Evolutionary conservation across 768 basidiomycete genomes (phyloP).

Genomic region (Cubamyces lactineus): DNA sequence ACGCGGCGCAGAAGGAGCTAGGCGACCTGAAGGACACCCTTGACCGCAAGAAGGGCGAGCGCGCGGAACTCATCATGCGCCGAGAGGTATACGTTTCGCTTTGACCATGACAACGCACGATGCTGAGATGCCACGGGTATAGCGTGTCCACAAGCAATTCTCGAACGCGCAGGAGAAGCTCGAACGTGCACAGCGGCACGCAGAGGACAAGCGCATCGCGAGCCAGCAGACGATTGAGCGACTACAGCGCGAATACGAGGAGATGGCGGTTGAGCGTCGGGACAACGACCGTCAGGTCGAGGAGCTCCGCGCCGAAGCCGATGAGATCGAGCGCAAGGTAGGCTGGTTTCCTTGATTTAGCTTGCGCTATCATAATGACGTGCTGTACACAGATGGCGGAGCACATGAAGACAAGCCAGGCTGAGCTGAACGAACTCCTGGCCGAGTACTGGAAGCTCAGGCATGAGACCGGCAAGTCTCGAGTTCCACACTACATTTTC

Average conservation of each 20-base stretch:
- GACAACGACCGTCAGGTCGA: constrained; percentile 82
- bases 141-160: constrained; percentile 85
- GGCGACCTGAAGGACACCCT: constrained; percentile 68
- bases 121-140: not conserved
- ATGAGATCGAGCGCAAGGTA: constrained; percentile 69
- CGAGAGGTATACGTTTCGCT: constrained; percentile 56
- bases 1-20: constrained; percentile 66
- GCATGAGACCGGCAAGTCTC: constrained; percentile 64
- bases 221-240: constrained; percentile 75
- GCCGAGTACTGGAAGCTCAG: constrained; percentile 83
- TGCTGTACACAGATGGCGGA: constrained; percentile 63
- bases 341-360: not conserved
- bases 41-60: constrained; percentile 75
- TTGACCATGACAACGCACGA: not conserved
- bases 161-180: constrained; percentile 83
- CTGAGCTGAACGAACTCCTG: constrained; percentile 79
- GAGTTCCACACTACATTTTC: not conserved
- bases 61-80: constrained; percentile 65
- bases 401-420: constrained; percentile 73
- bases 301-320: constrained; percentile 71
- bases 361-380: not conserved
- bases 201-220: constrained; percentile 77
- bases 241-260: constrained; percentile 76
- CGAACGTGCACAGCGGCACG: constrained; percentile 74
- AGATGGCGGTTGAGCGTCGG: constrained; percentile 74